Evolutionary conservation across 23 red algal species (phyloP), one percentile per base, ranked within the genome.

Genomic region (Gracilariopsis chorda): DNA sequence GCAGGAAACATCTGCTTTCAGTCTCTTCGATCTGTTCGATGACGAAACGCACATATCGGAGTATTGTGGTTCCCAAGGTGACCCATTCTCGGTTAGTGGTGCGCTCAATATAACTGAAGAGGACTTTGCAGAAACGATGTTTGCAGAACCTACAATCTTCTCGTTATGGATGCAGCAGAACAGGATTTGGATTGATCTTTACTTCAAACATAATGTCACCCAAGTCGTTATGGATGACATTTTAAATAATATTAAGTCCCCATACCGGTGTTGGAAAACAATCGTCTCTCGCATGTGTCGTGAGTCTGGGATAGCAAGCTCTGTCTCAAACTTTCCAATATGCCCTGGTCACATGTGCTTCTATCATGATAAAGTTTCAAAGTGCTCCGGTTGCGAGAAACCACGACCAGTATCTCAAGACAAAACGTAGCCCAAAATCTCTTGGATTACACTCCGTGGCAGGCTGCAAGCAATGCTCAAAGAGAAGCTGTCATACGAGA

Each of bases 281-380:
- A 14, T 75, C 10, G 32, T 28, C 20, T 46, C 69, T 2, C 39
- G 46, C 3, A 30, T 75, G 42, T 48, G 46, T 21, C 4, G 8
- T 7, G 69, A 75, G 16, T 75, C 69, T 30, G 36, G 36, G 17
- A 75, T 75, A 12, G 47, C 20, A 24, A 24, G 47, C 21, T 9
- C 2, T 51, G 32, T 46, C 35, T 19, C 10, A 7, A 10, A 36
- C 3, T 75, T 48, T 75, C 17, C 69, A 2, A 51, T 75, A 3
- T 75, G 69, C 21, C 69, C 32, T 21, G 69, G 36, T 3, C 39
- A 75, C 20, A 75, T 75, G 69, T 75, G 69, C 20, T 75, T 75
- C 37, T 75, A 24, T 40, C 28, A 47, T 21, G 37, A 3, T 24
- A 47, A 21, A 7, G 47, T 75, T 75, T 12, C 1, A 2, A 48